Evolutionary conservation across 257 asterid genomes (phyloP).

Genomic region (Solanum pinnatisectum): DNA sequence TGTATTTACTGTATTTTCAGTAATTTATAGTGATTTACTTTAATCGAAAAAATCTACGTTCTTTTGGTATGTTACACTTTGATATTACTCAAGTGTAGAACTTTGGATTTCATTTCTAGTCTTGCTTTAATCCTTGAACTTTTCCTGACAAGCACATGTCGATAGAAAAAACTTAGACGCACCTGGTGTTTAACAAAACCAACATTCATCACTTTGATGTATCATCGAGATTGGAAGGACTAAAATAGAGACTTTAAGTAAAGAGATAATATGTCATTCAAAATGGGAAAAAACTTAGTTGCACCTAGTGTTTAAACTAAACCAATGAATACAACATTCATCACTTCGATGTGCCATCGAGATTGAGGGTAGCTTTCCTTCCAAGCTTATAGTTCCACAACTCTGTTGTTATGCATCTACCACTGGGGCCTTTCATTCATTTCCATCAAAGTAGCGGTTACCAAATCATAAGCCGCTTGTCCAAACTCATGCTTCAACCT

Average conservation of each 20-base stretch:
- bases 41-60: background rate
- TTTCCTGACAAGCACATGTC: background rate
- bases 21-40: too few relatives aligned
- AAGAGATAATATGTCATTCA: background rate
- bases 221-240: background rate
- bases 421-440: constrained; percentile 10
- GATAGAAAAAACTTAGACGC: background rate
- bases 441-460: constrained; percentile 8
- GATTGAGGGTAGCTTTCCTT: constrained; percentile 8
- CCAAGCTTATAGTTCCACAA: constrained; percentile 10
- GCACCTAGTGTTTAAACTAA: background rate
- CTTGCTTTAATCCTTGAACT: background rate
- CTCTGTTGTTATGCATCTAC: constrained; percentile 3
- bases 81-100: background rate
- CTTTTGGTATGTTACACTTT: background rate
- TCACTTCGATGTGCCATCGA: background rate
- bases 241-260: background rate
- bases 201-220: background rate
- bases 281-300: background rate
- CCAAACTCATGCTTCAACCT: constrained; percentile 5
- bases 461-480: background rate
- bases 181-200: background rate
- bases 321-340: background rate
- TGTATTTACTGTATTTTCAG: background rate
- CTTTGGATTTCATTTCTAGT: background rate